These are phyloP conservation scores for Citrullus amarus DNA, from an alignment of 306 rosid species.

Conservation along the genomic window DNA sequence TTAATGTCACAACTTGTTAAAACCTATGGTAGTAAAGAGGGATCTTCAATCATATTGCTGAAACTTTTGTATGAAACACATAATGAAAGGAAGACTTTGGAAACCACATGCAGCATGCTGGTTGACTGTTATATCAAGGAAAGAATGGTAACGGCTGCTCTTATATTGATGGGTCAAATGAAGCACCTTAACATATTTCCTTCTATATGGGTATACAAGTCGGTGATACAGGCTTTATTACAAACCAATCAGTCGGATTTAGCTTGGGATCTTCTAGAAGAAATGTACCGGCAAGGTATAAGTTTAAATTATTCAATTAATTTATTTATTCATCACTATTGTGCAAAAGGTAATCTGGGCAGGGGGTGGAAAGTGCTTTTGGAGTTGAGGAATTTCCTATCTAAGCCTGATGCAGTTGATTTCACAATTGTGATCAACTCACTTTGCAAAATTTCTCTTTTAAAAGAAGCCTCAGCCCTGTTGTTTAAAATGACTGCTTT, in stretches of 20 bases:
- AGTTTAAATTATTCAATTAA: constrained; percentile 13
- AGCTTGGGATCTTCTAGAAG: constrained; percentile 24
- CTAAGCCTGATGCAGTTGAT: constrained; percentile 22
- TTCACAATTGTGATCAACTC: constrained; percentile 20
- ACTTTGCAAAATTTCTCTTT: constrained; percentile 20
- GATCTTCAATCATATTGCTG: constrained; percentile 3
- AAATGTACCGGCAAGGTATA: constrained; percentile 14
- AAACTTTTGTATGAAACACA: constrained; percentile 9
- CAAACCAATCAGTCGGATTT: constrained; percentile 7
- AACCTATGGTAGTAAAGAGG: constrained; percentile 4
- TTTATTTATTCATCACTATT: constrained; percentile 22
- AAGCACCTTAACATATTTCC: constrained; percentile 18
- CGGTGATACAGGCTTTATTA: constrained; percentile 13
- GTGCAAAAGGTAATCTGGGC: constrained; percentile 16
- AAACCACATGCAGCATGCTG: constrained; percentile 22
- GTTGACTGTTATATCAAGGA: constrained; percentile 20
- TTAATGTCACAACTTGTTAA: constrained; percentile 14
- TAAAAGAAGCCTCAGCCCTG: constrained; percentile 21
- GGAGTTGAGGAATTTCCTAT: constrained; percentile 17
- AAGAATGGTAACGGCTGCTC: constrained; percentile 15
- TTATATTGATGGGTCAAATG: constrained; percentile 15
- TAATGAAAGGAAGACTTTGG: constrained; percentile 13
- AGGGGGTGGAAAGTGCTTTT: constrained; percentile 22
- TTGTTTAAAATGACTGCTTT: constrained; percentile 24
- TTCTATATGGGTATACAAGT: constrained; percentile 15